Base-by-base conservation (phyloP, 1,284 basidiomycete species). In the Pisolithus thermaeus region DNA sequence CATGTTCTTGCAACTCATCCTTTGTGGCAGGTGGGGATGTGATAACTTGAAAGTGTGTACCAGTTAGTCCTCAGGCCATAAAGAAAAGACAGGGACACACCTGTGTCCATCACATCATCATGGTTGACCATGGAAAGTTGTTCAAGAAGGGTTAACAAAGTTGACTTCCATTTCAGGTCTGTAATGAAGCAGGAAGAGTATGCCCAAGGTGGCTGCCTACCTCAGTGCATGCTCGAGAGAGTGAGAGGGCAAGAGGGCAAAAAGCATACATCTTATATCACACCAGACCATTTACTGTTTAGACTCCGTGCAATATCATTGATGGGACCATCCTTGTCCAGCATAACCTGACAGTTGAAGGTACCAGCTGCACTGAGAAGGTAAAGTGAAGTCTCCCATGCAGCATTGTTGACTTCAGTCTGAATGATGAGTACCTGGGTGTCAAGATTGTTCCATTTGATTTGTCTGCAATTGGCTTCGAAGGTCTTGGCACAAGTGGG, bases 291-390 rank as follows among this genome's bases (percentile, higher is more conserved):
- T 67, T 95, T 92, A 50, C 90, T 92, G 63, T 93, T 97, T n/a
- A 95, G 94, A 61, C 86, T 95, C 96, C 96, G 98, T 18, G 83
- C 76, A 62, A 96, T 97, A 67, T 98, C 96, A 64, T 97, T 93
- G 58, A 99, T 93, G 1, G 94, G 94, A 1, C 97, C 97, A 58
- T 98, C 95, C 74, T 97, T 97, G 74, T 98, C 95, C 38, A 98
- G 77, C 3, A 85, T 81, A 35, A 99, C 89, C 25, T 92, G 80
- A 67, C 92, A 94, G 67, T 98, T 94, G 60, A 95, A 98, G 59
- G 91, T 90, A 36, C 95, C 95, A n/a, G 91, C 86, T 16, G 93
- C 85, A 56, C 86, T 92, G 59, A 98, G 81, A 45, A 98, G 80
- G 70, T 97, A 98, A 60, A 99, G 75, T 57, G 93, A 92, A 8